Evolutionary conservation across 352 stramenopile species (phyloP).

Genomic region (Phytophthora lateralis): DNA sequence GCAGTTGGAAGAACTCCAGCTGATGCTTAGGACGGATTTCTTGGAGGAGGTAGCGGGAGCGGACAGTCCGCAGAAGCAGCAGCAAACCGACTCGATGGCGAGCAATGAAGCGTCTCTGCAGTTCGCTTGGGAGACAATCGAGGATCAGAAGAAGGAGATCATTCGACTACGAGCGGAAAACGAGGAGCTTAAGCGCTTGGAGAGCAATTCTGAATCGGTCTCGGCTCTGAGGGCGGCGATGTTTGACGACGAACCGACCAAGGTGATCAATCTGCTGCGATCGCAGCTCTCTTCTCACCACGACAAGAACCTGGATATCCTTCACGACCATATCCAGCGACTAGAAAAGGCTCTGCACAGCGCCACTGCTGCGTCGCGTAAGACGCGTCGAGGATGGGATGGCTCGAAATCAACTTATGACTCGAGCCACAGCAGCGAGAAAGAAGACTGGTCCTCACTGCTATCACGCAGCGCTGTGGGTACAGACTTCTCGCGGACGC

Average conservation of each 20-base stretch:
- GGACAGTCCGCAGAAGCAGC: constrained; percentile 34
- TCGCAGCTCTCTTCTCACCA: constrained; percentile 62
- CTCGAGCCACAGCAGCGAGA: constrained; percentile 43
- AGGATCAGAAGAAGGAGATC: constrained; percentile 75
- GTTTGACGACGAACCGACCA: constrained; percentile 41
- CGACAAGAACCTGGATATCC: constrained; percentile 51
- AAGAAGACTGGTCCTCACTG: constrained; percentile 32
- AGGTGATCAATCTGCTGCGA: constrained; percentile 55
- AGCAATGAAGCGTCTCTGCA: constrained; percentile 69
- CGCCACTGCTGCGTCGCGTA: constrained; percentile 14
- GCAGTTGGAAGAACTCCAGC: constrained; percentile 58
- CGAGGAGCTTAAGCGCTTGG: constrained; percentile 38
- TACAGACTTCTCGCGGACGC: constrained; percentile 44
- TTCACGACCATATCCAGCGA: constrained; percentile 63
- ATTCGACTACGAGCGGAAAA: constrained; percentile 63
- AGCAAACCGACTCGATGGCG: constrained; percentile 33
- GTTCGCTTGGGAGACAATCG: constrained; percentile 78
- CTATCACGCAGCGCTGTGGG: constrained; percentile 30
- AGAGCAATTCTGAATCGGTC: constrained; percentile 3
- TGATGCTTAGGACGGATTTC: constrained; percentile 56
- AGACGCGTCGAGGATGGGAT: constrained; percentile 24
- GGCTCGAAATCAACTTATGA: constrained; percentile 45
- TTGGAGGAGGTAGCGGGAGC: constrained; percentile 46
- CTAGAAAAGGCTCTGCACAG: constrained; percentile 48
- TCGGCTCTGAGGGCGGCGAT: constrained; percentile 14